phyloP scores from a whole-genome alignment of 2,329 filamentous ascomycete genomes.

The Beauveria brongniartii region DNA sequence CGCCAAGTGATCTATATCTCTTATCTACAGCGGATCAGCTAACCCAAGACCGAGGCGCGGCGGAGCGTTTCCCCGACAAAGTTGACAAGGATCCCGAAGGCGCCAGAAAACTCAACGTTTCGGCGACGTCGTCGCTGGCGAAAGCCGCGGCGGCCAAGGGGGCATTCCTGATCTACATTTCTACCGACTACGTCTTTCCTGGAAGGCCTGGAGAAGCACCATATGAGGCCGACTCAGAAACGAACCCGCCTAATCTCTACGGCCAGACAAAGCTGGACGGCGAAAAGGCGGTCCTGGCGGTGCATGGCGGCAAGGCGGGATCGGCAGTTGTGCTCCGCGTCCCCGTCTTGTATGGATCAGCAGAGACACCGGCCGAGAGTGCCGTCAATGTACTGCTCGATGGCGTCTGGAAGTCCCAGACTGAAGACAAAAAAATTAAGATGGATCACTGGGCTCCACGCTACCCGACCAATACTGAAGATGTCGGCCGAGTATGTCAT shows the following conservation, averaged over 20 bases:
- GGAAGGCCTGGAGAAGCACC: slow-evolving; percentile 73
- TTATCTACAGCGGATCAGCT: background rate
- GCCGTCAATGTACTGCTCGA: slow-evolving; percentile 79
- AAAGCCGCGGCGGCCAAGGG: slow-evolving; percentile 52
- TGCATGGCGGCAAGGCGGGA: slow-evolving; percentile 43
- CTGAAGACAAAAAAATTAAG: slow-evolving; percentile 51
- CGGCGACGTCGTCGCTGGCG: slow-evolving; percentile 60
- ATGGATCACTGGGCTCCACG: slow-evolving; percentile 84
- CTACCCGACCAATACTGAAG: slow-evolving; percentile 84
- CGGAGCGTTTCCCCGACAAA: slow-evolving; percentile 80
- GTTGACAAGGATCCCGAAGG: slow-evolving; percentile 72
- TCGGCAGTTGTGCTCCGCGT: slow-evolving; percentile 67
- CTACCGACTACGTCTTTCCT: slow-evolving; percentile 74
- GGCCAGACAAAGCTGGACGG: slow-evolving; percentile 55
- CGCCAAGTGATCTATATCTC: background rate
- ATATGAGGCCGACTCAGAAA: slow-evolving; percentile 57
- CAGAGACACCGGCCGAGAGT: slow-evolving; percentile 62
- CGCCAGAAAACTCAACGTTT: slow-evolving; percentile 66
- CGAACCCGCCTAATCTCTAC: slow-evolving; percentile 70
- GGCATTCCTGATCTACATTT: slow-evolving; percentile 67
- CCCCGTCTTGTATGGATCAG: slow-evolving; percentile 76
- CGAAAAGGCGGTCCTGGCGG: slow-evolving; percentile 57
- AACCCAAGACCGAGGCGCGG: slow-evolving; percentile 52
- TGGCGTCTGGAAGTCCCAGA: slow-evolving; percentile 64
- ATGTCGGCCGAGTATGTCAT: slow-evolving; percentile 70